Base-by-base conservation (phyloP, 2,329 filamentous ascomycete species). In the Hypoxylon rubiginosum region DNA sequence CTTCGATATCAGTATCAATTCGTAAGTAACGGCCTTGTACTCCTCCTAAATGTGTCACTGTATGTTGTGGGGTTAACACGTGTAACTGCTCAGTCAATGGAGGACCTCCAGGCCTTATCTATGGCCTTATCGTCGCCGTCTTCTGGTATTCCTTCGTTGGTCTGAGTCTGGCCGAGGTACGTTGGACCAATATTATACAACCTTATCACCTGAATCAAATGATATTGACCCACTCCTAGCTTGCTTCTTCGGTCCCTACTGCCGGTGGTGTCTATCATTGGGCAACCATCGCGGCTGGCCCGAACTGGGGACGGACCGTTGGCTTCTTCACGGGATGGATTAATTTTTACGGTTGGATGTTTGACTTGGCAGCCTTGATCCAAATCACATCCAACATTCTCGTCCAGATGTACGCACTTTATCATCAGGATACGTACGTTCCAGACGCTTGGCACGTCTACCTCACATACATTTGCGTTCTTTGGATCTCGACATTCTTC, bases 261-360 rank as follows among this genome's bases (percentile, higher is more conserved):
- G 82, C 85, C 15, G 86, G 83, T 69, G 86, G 86, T 69, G 85
- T 89, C 11, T 89, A 89, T 69, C 86, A 88, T 71, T 89, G 86
- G 86, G 86, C 85, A 2, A 85, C 85, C 4, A 82, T 88, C 50
- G 88, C 86, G 1, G 85, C 84, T 11, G 87, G 87, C 1, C 80
- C 81, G 4, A 82, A 79, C 64, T 86, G 83, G 78, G 86, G 86
- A 56, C 84, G 86, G 28, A 76, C 82, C 1, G 78, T 85, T 19
- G 82, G 82, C 43, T 84, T 82, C 74, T 83, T 82, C 62, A 79
- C 79, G 0, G 81, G 82, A 10, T 83, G 81, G 79, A 78, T 83
- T 67, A 88, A 88, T 73, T 86, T 86, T 70, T 85, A 84, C 65
- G 86, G 83, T 13, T 90, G 88, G 88, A 84, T 90, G 67, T 88